Conservation (phyloP, 75 land plant genomes). For the Cupressus sempervirens region DNA sequence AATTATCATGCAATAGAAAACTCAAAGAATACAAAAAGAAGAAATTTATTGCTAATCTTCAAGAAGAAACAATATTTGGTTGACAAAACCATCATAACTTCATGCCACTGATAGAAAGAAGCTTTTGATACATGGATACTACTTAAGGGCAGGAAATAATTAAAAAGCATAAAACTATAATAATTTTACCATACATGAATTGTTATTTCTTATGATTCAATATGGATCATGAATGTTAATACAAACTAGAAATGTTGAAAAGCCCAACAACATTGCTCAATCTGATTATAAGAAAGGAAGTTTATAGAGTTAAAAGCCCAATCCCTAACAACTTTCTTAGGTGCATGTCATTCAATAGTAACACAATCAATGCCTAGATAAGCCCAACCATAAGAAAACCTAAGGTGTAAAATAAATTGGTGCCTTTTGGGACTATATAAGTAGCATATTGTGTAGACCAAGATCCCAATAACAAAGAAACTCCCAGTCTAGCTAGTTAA, state of each 20-base stretch:
- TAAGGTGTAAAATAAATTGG: constrained; percentile 62
- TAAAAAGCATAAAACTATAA: background rate
- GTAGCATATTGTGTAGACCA: constrained; percentile 46
- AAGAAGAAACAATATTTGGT: background rate
- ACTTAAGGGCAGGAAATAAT: background rate
- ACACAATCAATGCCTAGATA: constrained; percentile 61
- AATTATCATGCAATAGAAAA: too few relatives aligned
- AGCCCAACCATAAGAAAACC: constrained; percentile 71
- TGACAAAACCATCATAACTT: background rate
- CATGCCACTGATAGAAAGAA: background rate
- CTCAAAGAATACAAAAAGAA: background rate
- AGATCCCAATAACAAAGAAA: constrained; percentile 72
- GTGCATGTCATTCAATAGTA: constrained; percentile 61
- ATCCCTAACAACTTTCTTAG: constrained; percentile 63
- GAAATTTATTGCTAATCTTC: background rate
- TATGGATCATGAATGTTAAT: background rate
- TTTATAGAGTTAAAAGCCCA: constrained; percentile 67
- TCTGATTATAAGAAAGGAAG: constrained; percentile 55
- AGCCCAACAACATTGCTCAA: constrained; percentile 46
- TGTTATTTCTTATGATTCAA: background rate
- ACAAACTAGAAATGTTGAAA: constrained; percentile 32
- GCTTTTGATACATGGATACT: background rate
- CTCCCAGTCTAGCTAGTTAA: constrained; percentile 71
- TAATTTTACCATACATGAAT: too few relatives aligned
- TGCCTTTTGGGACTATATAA: constrained; percentile 54